Evolutionary conservation across 2,329 filamentous ascomycete species (phyloP).

Genomic region (Lachnellula willkommii): DNA sequence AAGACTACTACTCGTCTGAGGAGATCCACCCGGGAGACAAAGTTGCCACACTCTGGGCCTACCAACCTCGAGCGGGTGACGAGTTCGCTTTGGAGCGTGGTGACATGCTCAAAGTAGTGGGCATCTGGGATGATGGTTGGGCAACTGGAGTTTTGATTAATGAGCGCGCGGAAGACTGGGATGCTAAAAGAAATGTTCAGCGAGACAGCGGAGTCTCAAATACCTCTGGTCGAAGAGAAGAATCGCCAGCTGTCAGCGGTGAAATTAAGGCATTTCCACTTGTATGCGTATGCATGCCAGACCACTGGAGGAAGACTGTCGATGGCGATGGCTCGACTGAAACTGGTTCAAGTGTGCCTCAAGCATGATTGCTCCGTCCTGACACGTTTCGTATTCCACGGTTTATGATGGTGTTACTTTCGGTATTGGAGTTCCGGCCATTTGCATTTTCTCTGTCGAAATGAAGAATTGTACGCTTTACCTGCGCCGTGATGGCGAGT

Average conservation of each 20-base stretch:
- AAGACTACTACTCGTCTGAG: slow-evolving; percentile 97
- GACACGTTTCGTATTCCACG: slow-evolving; percentile 19
- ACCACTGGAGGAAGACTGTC: slow-evolving; percentile 96
- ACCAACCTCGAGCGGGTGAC: slow-evolving; percentile 87
- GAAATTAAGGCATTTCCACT: slow-evolving; percentile 98
- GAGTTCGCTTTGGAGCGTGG: slow-evolving; percentile 91
- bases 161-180: slow-evolving; percentile 85
- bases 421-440: slow-evolving; percentile 26
- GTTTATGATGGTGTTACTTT: slow-evolving; percentile 29
- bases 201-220: slow-evolving; percentile 92
- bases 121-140: slow-evolving; percentile 99
- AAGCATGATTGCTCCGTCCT: slow-evolving; percentile 13
- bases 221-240: slow-evolving; percentile 57
- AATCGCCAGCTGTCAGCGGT: slow-evolving; percentile 63
- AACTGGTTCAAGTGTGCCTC: slow-evolving; percentile 45
- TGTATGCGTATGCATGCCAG: slow-evolving; percentile 90
- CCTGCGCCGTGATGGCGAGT: not conserved
- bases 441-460: slow-evolving; percentile 11
- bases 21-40: slow-evolving; percentile 89
- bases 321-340: slow-evolving; percentile 76
- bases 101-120: slow-evolving; percentile 96
- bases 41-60: slow-evolving; percentile 91
- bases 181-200: slow-evolving; percentile 67
- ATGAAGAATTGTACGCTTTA: not conserved
- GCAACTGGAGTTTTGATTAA: slow-evolving; percentile 83